Evolutionary conservation across 306 rosid species (phyloP).

Genomic region (Cucumis hystrix): DNA sequence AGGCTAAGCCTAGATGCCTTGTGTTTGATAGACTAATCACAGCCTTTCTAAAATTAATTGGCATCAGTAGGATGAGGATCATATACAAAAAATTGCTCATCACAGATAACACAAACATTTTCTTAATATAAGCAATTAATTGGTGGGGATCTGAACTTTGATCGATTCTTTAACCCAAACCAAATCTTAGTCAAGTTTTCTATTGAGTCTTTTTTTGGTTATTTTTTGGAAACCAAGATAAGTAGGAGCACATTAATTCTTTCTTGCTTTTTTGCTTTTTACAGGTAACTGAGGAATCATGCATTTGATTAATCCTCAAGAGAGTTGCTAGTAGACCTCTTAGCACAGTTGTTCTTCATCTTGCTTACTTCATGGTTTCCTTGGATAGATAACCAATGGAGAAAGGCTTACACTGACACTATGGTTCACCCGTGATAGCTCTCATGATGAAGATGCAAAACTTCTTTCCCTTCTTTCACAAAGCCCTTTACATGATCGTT

Average conservation of each 20-base stretch:
- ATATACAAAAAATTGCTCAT: background rate
- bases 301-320: background rate
- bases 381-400: constrained; percentile 61
- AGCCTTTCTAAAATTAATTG: background rate
- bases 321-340: background rate
- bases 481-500: constrained; percentile 19
- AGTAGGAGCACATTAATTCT: background rate
- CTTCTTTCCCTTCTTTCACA: constrained; percentile 63
- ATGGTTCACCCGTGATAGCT: constrained; percentile 79
- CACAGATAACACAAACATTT: background rate
- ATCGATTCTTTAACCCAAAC: background rate
- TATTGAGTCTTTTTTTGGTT: background rate
- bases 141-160: background rate
- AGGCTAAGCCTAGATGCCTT: background rate
- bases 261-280: background rate
- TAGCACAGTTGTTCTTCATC: background rate
- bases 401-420: constrained; percentile 87
- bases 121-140: background rate
- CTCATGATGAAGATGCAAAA: constrained; percentile 77
- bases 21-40: background rate
- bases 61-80: background rate
- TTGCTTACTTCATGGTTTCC: constrained; percentile 6
- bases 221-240: background rate
- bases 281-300: background rate
- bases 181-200: background rate